phyloP scores from a whole-genome alignment of 371 early-diverging fungal species.

The Synchytrium microbalum region DNA sequence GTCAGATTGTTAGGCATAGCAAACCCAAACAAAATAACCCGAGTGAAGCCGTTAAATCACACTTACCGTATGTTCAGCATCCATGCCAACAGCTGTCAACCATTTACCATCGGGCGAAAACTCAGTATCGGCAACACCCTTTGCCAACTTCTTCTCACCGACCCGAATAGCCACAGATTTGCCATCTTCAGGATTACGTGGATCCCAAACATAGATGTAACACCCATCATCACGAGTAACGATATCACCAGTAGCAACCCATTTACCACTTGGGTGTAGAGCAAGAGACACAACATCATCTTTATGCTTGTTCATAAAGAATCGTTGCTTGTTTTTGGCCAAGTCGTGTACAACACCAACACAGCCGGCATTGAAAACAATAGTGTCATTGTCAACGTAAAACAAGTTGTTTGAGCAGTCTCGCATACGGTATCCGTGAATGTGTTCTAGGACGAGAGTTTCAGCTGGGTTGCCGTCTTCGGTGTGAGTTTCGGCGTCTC shows the following conservation, averaged over 20 bases:
- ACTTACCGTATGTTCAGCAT: conserved; percentile 16
- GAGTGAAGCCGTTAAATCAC: neutral
- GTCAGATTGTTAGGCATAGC: neutral
- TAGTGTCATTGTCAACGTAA: conserved; percentile 12
- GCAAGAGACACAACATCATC: conserved; percentile 22
- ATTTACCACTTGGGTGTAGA: conserved; percentile 10
- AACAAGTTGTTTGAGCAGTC: conserved; percentile 25
- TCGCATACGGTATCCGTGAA: conserved; percentile 26
- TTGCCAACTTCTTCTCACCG: conserved; percentile 20
- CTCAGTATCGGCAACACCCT: conserved; percentile 18
- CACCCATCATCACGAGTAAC: conserved; percentile 15
- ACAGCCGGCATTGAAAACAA: conserved; percentile 25
- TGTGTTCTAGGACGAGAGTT: conserved; percentile 18
- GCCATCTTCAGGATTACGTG: conserved; percentile 19
- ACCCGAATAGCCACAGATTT: conserved; percentile 18
- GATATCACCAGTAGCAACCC: conserved; percentile 23
- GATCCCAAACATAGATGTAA: conserved; percentile 24
- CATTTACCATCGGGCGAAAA: conserved; percentile 21
- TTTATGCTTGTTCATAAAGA: conserved; percentile 20
- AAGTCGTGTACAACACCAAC: conserved; percentile 28
- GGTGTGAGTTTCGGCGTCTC: no score
- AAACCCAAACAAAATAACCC: neutral
- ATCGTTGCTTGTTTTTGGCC: conserved; percentile 12
- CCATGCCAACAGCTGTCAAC: conserved; percentile 18
- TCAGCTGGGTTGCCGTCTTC: conserved; percentile 13